These are phyloP conservation scores for Venturia aucupariae DNA, from an alignment of 2,329 filamentous ascomycete species.

Conservation along the genomic window DNA sequence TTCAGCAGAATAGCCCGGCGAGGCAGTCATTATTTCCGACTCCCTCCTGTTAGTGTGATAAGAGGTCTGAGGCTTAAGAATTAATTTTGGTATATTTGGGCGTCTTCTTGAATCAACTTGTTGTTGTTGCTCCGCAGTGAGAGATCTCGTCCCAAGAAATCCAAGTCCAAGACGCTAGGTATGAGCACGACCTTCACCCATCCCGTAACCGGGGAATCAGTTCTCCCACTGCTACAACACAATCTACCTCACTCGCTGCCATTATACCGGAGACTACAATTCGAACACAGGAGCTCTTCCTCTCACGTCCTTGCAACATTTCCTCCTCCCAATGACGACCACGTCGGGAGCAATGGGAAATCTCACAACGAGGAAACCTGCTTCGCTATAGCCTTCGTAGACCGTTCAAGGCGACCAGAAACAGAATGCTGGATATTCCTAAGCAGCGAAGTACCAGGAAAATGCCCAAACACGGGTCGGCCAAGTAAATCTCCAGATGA, in stretches of 20 bases:
- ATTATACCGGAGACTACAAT: slow-evolving; percentile 3
- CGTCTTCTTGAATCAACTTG: background rate
- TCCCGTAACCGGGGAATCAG: slow-evolving; percentile 3
- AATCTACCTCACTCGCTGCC: slow-evolving; percentile 11
- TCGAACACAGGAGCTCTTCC: slow-evolving; percentile 6
- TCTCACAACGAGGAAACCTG: background rate
- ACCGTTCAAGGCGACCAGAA: slow-evolving; percentile 13
- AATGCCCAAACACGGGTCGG: background rate
- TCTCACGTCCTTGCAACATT: slow-evolving; percentile 13
- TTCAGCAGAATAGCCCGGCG: background rate
- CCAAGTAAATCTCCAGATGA: background rate
- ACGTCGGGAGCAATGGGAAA: background rate
- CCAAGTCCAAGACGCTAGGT: no score
- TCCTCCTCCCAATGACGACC: background rate
- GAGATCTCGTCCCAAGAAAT: background rate
- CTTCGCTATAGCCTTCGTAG: slow-evolving; percentile 13
- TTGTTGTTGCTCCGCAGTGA: background rate
- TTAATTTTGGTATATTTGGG: background rate
- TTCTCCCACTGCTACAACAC: slow-evolving; percentile 8
- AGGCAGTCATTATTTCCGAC: background rate
- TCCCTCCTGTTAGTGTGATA: background rate
- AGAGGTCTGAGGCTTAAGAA: background rate
- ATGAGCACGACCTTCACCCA: slow-evolving; percentile 9
- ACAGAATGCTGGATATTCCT: slow-evolving; percentile 15
- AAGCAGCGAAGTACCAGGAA: slow-evolving; percentile 5